phyloP scores from a whole-genome alignment of 148 eudicot genomes.

The Silene uniflora region DNA sequence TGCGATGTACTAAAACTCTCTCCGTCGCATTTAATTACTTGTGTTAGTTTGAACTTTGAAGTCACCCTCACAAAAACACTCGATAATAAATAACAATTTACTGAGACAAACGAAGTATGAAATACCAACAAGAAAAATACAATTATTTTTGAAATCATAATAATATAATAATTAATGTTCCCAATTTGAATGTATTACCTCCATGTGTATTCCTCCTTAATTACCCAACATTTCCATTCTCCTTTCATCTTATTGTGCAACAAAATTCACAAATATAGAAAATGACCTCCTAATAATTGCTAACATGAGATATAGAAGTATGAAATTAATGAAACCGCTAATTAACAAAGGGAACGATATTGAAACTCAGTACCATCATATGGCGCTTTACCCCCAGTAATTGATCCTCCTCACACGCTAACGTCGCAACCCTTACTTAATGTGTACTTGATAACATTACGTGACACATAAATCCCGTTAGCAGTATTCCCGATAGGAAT shows the following conservation, averaged over 20 bases:
- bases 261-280: not conserved
- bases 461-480: slow-evolving; percentile 32
- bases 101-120: too few species aligned
- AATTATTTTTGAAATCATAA: too few species aligned
- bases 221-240: not conserved
- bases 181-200: too few species aligned
- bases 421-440: slow-evolving; percentile 50
- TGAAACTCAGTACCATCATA: not conserved
- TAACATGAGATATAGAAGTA: not conserved
- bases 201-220: not conserved
- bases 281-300: not conserved
- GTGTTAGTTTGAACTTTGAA: too few species aligned
- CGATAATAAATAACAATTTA: too few species aligned
- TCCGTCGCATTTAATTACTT: too few species aligned
- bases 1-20: too few species aligned
- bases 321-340: not conserved
- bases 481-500: slow-evolving; percentile 46
- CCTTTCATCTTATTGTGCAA: not conserved
- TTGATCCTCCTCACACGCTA: slow-evolving; percentile 32
- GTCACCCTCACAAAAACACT: too few species aligned
- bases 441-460: slow-evolving; percentile 60
- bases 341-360: not conserved
- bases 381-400: not conserved
- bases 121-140: too few species aligned
- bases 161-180: too few species aligned